phyloP scores from a whole-genome alignment of 352 stramenopile genomes.

The Peronospora destructor region DNA sequence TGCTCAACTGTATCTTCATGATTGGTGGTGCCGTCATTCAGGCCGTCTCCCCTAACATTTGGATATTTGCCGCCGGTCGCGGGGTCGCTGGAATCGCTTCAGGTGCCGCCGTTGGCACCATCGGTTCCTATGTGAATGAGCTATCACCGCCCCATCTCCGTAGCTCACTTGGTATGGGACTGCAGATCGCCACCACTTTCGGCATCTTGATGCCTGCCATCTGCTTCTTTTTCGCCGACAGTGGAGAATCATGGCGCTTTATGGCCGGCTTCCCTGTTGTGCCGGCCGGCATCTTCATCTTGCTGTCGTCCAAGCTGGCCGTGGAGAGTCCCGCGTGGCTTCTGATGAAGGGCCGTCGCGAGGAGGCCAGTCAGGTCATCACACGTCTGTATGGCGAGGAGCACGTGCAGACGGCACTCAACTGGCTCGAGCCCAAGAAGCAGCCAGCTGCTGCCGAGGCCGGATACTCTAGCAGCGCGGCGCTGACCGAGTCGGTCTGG shows the following conservation, averaged over 20 bases:
- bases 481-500: constrained; percentile 19
- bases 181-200: constrained; percentile 29
- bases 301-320: constrained; percentile 17
- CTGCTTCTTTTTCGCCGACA: constrained; percentile 25
- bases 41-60: constrained; percentile 23
- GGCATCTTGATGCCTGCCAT: constrained; percentile 24
- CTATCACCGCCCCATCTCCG: constrained; percentile 19
- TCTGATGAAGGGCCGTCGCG: constrained; percentile 11
- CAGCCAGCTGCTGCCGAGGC: constrained; percentile 8
- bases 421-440: constrained; percentile 12
- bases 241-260: constrained; percentile 36
- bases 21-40: constrained; percentile 34
- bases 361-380: constrained; percentile 21
- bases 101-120: constrained; percentile 7
- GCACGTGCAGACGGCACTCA: constrained; percentile 11
- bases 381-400: constrained; percentile 18
- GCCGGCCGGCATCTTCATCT: constrained; percentile 32
- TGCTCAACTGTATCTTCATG: constrained; percentile 32
- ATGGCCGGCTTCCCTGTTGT: constrained; percentile 44
- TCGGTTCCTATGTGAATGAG: constrained; percentile 15
- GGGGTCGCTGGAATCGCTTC: constrained; percentile 11
- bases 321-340: constrained; percentile 17
- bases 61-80: constrained; percentile 29
- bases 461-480: neutral
- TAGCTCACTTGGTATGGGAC: constrained; percentile 19